Evolutionary conservation across 208 protist genomes (phyloP).

Genomic region (Wallacemonas sp.): DNA sequence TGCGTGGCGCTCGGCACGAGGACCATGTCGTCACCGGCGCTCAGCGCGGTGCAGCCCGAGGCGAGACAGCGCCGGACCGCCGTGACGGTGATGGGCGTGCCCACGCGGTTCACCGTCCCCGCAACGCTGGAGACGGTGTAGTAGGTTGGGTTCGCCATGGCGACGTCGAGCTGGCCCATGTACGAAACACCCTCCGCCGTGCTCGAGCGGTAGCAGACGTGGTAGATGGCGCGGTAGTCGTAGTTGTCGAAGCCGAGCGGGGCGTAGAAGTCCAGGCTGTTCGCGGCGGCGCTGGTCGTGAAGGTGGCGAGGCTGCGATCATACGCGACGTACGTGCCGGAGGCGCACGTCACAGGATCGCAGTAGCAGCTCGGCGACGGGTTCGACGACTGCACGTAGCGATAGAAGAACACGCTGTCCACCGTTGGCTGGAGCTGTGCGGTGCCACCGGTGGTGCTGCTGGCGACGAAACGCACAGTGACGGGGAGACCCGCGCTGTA

Average conservation of each 20-base stretch:
- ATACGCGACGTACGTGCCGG: constrained; percentile 36
- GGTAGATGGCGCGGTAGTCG: constrained; percentile 59
- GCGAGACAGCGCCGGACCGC: constrained; percentile 52
- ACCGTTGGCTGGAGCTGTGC: constrained; percentile 14
- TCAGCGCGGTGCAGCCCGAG: constrained; percentile 34
- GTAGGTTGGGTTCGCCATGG: constrained; percentile 80
- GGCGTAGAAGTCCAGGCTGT: constrained; percentile 30
- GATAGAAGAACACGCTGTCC: constrained; percentile 82
- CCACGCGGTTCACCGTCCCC: constrained; percentile 41
- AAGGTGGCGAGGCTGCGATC: constrained; percentile 11
- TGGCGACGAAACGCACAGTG: constrained; percentile 43
- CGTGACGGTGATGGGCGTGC: constrained; percentile 52
- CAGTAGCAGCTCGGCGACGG: constrained; percentile 75
- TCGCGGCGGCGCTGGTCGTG: constrained; percentile 17
- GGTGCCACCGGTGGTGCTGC: constrained; percentile 11
- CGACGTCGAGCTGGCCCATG: constrained; percentile 62
- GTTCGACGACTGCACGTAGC: constrained; percentile 35
- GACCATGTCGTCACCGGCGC: constrained; percentile 38
- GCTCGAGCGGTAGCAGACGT: constrained; percentile 70
- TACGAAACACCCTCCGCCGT: constrained; percentile 44
- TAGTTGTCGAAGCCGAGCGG: constrained; percentile 79
- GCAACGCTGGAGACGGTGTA: constrained; percentile 62
- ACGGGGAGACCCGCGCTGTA: constrained; percentile 49
- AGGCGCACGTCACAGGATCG: constrained; percentile 46
- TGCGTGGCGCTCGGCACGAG: constrained; percentile 32